These are phyloP conservation scores for Dioscorea zingiberensis DNA, from an alignment of 106 monocot genomes.

Conservation along the genomic window DNA sequence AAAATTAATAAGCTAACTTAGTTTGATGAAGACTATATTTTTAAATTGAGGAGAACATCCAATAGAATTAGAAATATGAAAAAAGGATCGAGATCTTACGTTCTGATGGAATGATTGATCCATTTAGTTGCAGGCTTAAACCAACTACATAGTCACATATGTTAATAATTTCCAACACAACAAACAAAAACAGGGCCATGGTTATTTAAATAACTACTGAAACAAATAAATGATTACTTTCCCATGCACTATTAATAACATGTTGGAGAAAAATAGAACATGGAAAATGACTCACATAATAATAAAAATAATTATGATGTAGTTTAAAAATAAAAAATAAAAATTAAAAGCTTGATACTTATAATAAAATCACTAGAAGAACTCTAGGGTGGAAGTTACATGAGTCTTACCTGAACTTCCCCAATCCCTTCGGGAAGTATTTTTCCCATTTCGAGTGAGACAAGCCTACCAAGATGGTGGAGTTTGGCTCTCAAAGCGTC, in stretches of 20 bases:
- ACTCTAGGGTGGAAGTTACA: not conserved
- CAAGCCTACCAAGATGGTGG: slow-evolving; percentile 82
- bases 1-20: not conserved
- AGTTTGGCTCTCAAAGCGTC: slow-evolving; percentile 83
- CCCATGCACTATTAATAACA: too few relatives aligned
- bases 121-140: slow-evolving; percentile 90
- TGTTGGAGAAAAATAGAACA: too few relatives aligned
- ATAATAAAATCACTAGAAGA: not conserved
- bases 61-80: not conserved
- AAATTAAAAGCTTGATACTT: too few relatives aligned
- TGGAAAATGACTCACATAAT: too few relatives aligned
- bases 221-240: too few relatives aligned
- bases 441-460: slow-evolving; percentile 98
- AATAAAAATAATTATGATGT: too few relatives aligned
- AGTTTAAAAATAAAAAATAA: too few relatives aligned
- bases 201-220: too few relatives aligned
- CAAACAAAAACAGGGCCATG: too few relatives aligned
- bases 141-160: slow-evolving; percentile 99
- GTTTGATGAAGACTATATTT: too few relatives aligned
- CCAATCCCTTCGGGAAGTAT: slow-evolving; percentile 98
- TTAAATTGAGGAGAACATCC: too few relatives aligned
- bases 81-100: slow-evolving; percentile 45
- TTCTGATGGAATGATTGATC: slow-evolving; percentile 95
- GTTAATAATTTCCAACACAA: slow-evolving; percentile 98
- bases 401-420: slow-evolving; percentile 76